Evolutionary conservation across 1,284 basidiomycete species (phyloP).

Genomic region (Ceratobasidium sp.): DNA sequence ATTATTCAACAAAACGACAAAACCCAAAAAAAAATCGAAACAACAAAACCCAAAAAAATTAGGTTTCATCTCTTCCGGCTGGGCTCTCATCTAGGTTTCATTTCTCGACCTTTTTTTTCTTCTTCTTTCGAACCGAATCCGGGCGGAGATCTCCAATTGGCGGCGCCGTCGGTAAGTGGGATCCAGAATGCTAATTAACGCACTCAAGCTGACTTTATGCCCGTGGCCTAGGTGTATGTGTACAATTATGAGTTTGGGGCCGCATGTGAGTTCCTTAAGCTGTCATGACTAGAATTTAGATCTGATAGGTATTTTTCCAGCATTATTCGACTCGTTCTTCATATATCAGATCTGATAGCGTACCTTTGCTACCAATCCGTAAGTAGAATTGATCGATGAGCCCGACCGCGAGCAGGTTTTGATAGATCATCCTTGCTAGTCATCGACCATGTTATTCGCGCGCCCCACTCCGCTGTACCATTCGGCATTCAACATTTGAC

Average conservation of each 20-base stretch:
- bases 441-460: no score
- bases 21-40: neutral
- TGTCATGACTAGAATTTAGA: neutral
- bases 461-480: no score
- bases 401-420: no score
- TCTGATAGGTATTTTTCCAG: neutral
- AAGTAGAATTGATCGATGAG: neutral
- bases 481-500: no score
- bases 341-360: neutral
- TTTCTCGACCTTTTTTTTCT: neutral
- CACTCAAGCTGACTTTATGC: neutral
- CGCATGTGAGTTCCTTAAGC: neutral
- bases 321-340: neutral
- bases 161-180: neutral
- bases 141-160: neutral
- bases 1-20: slow-evolving; percentile 4
- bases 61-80: neutral
- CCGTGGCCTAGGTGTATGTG: neutral
- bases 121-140: neutral
- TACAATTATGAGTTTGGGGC: neutral
- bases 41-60: neutral
- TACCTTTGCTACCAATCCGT: neutral
- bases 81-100: neutral
- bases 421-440: no score
- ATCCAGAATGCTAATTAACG: neutral